Evolutionary conservation across 2,329 filamentous ascomycete genomes (phyloP), one percentile per base, ranked within the genome.

Genomic region (Tolypocladium pustulatum): DNA sequence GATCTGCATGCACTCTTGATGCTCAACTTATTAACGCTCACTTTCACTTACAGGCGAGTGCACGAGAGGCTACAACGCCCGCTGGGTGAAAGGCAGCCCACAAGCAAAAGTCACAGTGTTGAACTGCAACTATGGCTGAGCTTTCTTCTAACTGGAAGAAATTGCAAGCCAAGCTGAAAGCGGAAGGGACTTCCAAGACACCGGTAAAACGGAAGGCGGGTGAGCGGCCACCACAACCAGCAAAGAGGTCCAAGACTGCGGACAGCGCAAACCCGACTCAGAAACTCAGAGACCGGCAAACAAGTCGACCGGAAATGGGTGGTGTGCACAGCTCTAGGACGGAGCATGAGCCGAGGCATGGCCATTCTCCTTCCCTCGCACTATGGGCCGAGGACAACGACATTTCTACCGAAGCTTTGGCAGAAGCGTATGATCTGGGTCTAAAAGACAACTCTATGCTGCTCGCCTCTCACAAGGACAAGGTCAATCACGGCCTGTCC

Each of bases 111-210:
- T n/a, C 52, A 37, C 34, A 15, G 32, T 25, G 22, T 15, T 8
- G 46, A 41, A 66, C 38, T 55, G 53, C 36, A 53, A 61, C 15
- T 37, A 75, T 75, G 73, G 71, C 71, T 41, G 76, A 75, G 65
- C 72, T 87, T 38, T 87, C 84, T 15, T 84, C 82, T 57, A 92
- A 92, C 70, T 92, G 89, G 89, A 91, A 90, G 74, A 87, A 82
- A 74, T 79, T 92, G 58, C 88, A 91, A 74, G 81, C 82, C 63
- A 81, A 80, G 65, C 74, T 84, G 65, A 78, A 81, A 67, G 69
- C 76, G 46, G 76, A 80, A 60, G 71, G 75, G 34, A 60, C 71
- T n/a, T 66, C 72, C 20, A 66, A 69, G 20, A 60, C 71, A n/a
- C 63, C 74, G 72, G 57, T 71, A 17, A 78, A 78, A 61, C 74